These are phyloP conservation scores for Cladosporium halotolerans DNA, from an alignment of 2,329 filamentous ascomycete species.

Conservation along the genomic window DNA sequence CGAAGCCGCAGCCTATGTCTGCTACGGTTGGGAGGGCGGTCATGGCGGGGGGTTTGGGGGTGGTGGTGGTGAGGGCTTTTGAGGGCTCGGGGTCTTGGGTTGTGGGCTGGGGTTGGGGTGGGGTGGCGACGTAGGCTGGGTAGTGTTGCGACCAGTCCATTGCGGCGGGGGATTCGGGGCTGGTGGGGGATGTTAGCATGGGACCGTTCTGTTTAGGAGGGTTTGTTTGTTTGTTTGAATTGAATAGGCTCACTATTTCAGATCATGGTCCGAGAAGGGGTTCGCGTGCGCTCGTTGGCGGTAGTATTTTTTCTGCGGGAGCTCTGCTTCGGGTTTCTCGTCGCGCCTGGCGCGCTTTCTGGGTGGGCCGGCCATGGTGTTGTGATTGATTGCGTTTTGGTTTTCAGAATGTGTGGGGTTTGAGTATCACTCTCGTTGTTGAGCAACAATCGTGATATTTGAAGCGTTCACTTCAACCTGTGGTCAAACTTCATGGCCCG, in stretches of 20 bases:
- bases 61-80: constrained; percentile 12
- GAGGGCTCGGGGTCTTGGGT: constrained; percentile 14
- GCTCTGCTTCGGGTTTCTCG: constrained; percentile 43
- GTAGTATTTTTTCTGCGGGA: constrained; percentile 95
- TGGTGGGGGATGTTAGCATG: constrained; percentile 34
- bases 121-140: constrained; percentile 55
- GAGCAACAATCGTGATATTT: too few relatives aligned
- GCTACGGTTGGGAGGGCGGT: constrained; percentile 77
- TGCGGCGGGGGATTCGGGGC: constrained; percentile 67
- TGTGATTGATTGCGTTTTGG: too few relatives aligned
- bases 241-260: constrained; percentile 65
- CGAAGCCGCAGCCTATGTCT: constrained; percentile 96
- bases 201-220: too few relatives aligned
- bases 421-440: too few relatives aligned
- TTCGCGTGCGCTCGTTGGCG: constrained; percentile 95
- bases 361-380: constrained; percentile 31
- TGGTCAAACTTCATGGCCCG: constrained; percentile 7
- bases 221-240: background rate
- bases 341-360: constrained; percentile 42
- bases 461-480: background rate
- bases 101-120: constrained; percentile 3
- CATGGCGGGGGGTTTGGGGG: constrained; percentile 29
- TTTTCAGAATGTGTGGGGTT: too few relatives aligned
- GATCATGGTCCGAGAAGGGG: constrained; percentile 88
- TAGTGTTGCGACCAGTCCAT: constrained; percentile 93